Conservation (phyloP, 2,329 filamentous ascomycete genomes). For the Fusarium albidum region DNA sequence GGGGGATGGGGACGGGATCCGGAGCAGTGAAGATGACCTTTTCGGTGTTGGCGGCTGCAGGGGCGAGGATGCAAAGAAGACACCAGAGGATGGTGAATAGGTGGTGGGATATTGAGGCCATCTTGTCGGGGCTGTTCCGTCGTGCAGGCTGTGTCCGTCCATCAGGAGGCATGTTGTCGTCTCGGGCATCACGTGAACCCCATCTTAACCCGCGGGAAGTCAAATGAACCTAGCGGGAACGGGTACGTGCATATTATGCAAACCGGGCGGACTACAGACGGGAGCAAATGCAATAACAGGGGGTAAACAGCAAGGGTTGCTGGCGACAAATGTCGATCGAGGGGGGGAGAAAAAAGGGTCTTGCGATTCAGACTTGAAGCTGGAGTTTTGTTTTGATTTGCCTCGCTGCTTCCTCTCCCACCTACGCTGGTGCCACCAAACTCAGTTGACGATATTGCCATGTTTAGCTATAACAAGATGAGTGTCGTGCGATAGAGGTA, state of each 20-base stretch:
- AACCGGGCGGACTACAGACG: too few relatives aligned
- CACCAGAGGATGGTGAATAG: slow-evolving; percentile 12
- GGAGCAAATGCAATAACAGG: slow-evolving; percentile 7
- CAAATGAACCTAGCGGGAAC: slow-evolving; percentile 14
- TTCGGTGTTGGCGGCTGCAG: slow-evolving; percentile 76
- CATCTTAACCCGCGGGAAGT: too few relatives aligned
- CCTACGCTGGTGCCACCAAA: too few relatives aligned
- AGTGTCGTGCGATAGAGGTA: slow-evolving; percentile 33
- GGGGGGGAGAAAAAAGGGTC: slow-evolving; percentile 12
- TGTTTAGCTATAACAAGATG: slow-evolving; percentile 22
- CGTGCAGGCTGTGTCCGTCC: neutral
- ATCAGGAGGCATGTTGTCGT: slow-evolving; percentile 4
- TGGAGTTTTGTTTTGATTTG: too few relatives aligned
- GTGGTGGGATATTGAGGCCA: slow-evolving; percentile 1
- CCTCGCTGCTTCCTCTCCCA: too few relatives aligned
- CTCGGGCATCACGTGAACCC: slow-evolving; percentile 15
- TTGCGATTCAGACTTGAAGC: neutral
- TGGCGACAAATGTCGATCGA: slow-evolving; percentile 2
- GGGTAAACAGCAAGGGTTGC: slow-evolving; percentile 20
- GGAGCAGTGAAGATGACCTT: slow-evolving; percentile 90
- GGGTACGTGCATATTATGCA: slow-evolving; percentile 21
- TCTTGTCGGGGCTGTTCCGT: slow-evolving; percentile 4
- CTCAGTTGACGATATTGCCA: slow-evolving; percentile 15
- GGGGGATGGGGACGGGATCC: slow-evolving; percentile 60
- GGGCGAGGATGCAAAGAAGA: slow-evolving; percentile 20